Evolutionary conservation across 179 eudicot species (phyloP).

Genomic region (Actinidia arguta): DNA sequence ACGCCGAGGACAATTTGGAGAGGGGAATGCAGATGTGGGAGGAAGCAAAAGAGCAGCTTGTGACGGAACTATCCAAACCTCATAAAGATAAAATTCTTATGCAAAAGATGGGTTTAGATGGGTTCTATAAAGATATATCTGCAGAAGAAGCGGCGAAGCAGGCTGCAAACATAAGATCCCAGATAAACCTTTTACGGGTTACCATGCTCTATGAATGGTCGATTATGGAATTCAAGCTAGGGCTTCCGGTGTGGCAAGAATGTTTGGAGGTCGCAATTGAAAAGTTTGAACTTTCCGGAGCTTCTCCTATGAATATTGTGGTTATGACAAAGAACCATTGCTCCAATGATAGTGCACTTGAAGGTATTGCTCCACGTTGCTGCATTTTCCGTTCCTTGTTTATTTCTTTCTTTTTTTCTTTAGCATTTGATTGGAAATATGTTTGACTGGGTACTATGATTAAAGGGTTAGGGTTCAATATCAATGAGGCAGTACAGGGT

Average conservation of each 20-base stretch:
- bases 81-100: conserved; percentile 67
- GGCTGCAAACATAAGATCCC: conserved; percentile 75
- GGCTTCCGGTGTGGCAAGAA: conserved; percentile 87
- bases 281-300: conserved; percentile 92
- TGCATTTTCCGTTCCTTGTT: neutral
- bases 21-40: conserved; percentile 97
- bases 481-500: conserved; percentile 93
- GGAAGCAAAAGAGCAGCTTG: conserved; percentile 80
- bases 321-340: conserved; percentile 96
- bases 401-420: neutral
- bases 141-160: conserved; percentile 79
- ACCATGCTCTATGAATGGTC: conserved; percentile 92
- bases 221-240: conserved; percentile 82
- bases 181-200: conserved; percentile 91
- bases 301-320: conserved; percentile 82
- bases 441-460: conserved; percentile 8
- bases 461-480: conserved; percentile 78
- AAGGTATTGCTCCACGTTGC: conserved; percentile 40
- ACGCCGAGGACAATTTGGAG: conserved; percentile 94
- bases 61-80: conserved; percentile 75
- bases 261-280: conserved; percentile 95
- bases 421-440: neutral
- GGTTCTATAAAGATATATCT: conserved; percentile 59
- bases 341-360: conserved; percentile 78
- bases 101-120: conserved; percentile 72